Percentiles rank a stretch among this genome's conserved stretches.
phyloP scores from a whole-genome alignment of 192 early-diverging fungal genomes.

The Mortierella hygrophila region DNA sequence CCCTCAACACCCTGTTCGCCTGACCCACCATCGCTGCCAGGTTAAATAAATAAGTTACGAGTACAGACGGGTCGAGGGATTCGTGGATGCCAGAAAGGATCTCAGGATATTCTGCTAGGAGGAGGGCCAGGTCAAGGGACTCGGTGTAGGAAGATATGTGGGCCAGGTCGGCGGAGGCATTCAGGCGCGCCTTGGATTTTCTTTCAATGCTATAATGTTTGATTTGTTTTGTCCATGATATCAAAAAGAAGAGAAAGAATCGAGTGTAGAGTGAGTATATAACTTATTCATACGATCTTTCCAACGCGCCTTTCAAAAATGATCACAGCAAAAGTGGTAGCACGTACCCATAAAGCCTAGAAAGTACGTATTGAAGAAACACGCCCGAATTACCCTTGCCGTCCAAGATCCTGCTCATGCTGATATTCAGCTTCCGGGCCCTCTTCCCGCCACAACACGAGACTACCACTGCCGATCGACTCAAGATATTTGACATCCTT shows the following conservation, averaged over 20 bases:
- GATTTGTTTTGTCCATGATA: not conserved
- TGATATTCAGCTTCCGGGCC: conserved; percentile 18
- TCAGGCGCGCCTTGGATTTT: conserved; percentile 61
- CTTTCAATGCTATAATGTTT: conserved; percentile 76
- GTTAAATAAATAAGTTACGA: conserved; percentile 82
- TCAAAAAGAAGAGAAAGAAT: not conserved
- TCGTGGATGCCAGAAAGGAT: conserved; percentile 65
- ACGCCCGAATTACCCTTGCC: conserved; percentile 95
- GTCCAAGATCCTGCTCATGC: conserved; percentile 59
- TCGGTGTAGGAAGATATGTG: conserved; percentile 73
- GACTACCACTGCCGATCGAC: conserved; percentile 33
- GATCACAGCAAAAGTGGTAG: not conserved
- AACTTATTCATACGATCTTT: too few species aligned
- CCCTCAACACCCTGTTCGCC: conserved; percentile 74
- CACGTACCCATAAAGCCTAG: conserved; percentile 84
- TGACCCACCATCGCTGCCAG: conserved; percentile 79
- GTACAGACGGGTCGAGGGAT: conserved; percentile 77
- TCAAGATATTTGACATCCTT: conserved; percentile 34
- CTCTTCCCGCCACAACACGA: conserved; percentile 27
- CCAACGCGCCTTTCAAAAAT: conserved; percentile 6
- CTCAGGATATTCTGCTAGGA: conserved; percentile 84
- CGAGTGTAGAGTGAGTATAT: not conserved
- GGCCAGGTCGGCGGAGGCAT: conserved; percentile 65
- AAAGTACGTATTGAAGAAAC: conserved; percentile 94
- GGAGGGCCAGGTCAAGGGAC: conserved; percentile 74